These are phyloP conservation scores for Elymus sibiricus DNA, from an alignment of 176 grass and related monocot species.

Conservation along the genomic window DNA sequence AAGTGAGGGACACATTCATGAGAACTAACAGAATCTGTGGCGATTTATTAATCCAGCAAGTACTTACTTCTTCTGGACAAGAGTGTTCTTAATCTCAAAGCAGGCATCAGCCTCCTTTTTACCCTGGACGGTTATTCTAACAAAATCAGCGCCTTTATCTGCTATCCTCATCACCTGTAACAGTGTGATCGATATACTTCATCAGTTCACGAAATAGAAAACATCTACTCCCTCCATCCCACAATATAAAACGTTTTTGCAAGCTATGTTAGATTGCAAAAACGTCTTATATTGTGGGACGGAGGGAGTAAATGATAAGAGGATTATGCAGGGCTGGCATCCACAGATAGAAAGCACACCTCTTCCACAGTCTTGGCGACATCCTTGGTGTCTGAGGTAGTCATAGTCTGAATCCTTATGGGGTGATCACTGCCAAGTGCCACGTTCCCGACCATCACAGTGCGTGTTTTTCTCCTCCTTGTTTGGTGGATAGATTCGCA, in stretches of 20 bases:
- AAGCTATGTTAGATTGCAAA: too few species aligned
- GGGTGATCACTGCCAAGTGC: constrained; percentile 94
- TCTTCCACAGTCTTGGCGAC: constrained; percentile 88
- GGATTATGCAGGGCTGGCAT: neutral
- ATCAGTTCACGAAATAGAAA: constrained; percentile 11
- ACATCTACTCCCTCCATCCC: too few species aligned
- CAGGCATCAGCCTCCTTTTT: constrained; percentile 97
- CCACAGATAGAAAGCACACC: constrained; percentile 32
- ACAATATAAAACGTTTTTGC: too few species aligned
- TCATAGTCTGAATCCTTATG: constrained; percentile 97
- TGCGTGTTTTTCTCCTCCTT: constrained; percentile 87
- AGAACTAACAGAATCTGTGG: constrained; percentile 9
- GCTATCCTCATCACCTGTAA: constrained; percentile 96
- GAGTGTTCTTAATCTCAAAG: constrained; percentile 91
- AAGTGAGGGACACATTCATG: constrained; percentile 6
- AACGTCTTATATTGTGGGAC: too few species aligned
- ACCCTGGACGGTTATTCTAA: constrained; percentile 98
- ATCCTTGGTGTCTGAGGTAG: constrained; percentile 96
- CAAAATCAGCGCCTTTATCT: constrained; percentile 93
- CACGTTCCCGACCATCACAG: constrained; percentile 97
- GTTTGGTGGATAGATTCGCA: constrained; percentile 82
- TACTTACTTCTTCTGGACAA: constrained; percentile 96
- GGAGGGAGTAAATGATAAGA: neutral
- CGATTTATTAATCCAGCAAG: neutral
- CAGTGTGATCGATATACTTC: neutral